A percentile compares a stretch with the other conserved stretches of the same genome.
phyloP scores from a whole-genome alignment of 148 eudicot genomes.

The Rhododendron ovatum region DNA sequence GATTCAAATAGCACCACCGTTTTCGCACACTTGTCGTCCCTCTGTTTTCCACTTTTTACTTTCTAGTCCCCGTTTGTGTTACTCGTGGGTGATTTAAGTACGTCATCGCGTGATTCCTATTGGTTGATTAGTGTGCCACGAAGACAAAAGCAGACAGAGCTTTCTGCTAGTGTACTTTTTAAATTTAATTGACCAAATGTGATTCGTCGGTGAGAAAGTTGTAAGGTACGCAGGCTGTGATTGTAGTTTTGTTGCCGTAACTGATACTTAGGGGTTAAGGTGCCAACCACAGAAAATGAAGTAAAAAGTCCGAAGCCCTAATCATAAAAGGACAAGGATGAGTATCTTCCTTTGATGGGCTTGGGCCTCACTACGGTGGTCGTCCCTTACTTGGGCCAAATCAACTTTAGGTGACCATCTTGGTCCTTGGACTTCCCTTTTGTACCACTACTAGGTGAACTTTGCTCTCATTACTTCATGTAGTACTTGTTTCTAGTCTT shows the following conservation, averaged over 20 bases:
- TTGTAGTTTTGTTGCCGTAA: neutral
- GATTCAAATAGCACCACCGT: slow-evolving; percentile 54
- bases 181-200: neutral
- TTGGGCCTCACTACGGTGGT: neutral
- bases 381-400: neutral
- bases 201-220: neutral
- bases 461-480: no score
- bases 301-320: neutral
- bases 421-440: no score
- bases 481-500: no score
- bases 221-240: neutral
- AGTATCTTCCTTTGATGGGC: neutral
- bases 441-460: no score
- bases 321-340: neutral
- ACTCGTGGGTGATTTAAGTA: neutral
- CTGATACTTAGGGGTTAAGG: neutral
- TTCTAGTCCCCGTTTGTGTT: neutral
- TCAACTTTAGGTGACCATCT: neutral
- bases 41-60: neutral
- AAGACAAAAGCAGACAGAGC: neutral
- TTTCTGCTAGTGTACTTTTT: neutral
- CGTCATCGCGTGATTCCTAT: slow-evolving; percentile 3
- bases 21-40: neutral
- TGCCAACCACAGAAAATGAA: neutral
- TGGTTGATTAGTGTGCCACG: neutral